Evolutionary conservation across 768 basidiomycete species (phyloP).

Genomic region (Leucosporidium scottii): DNA sequence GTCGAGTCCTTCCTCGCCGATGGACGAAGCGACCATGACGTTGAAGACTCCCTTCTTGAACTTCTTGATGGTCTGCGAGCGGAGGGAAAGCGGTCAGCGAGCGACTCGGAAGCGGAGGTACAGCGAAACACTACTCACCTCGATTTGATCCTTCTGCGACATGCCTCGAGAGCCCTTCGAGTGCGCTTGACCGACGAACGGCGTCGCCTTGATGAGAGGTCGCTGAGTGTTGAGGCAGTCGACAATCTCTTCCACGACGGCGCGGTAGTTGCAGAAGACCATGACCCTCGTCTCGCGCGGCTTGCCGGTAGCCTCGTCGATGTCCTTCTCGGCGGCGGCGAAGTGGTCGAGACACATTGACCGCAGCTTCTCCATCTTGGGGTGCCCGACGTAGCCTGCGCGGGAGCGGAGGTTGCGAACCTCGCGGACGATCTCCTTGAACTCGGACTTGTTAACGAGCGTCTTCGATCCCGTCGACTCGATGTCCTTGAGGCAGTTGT

Average conservation of each 20-base stretch:
- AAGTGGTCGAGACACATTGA: conserved; percentile 74
- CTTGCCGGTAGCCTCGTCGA: conserved; percentile 31
- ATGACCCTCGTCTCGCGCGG: conserved; percentile 55
- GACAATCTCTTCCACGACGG: conserved; percentile 86
- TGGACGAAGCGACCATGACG: conserved; percentile 87
- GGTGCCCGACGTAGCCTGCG: conserved; percentile 52
- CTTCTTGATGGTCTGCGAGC: conserved; percentile 63
- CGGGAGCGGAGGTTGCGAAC: conserved; percentile 20
- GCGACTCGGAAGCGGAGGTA: no score
- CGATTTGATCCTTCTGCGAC: conserved; percentile 82
- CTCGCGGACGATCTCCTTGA: conserved; percentile 31
- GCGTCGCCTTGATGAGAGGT: conserved; percentile 70
- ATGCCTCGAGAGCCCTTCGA: conserved; percentile 80
- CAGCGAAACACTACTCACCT: conserved; percentile 48
- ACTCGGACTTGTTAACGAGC: conserved; percentile 51
- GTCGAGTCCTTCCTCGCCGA: conserved; percentile 96
- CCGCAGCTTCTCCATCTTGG: conserved; percentile 83
- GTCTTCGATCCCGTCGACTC: conserved; percentile 46
- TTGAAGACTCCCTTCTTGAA: conserved; percentile 86
- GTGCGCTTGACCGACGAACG: conserved; percentile 83
- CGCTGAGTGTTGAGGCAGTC: conserved; percentile 59
- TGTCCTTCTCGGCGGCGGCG: conserved; percentile 45
- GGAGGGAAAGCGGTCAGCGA: not conserved
- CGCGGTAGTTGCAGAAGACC: conserved; percentile 87
- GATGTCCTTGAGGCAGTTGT: conserved; percentile 50